phyloP scores from a whole-genome alignment of 2,329 filamentous ascomycete genomes.

The Curvularia lunata region DNA sequence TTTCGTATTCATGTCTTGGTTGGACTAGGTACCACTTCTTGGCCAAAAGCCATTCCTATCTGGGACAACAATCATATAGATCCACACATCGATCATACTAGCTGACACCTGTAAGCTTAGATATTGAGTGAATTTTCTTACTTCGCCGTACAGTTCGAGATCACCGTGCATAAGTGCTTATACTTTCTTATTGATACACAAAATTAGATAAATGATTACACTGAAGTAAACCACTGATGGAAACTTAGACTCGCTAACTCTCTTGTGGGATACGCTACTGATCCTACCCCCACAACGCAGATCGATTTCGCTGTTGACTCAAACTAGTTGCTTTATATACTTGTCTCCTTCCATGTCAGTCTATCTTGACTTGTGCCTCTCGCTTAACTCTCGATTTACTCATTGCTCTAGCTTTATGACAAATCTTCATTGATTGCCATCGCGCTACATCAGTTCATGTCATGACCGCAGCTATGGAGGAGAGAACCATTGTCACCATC shows the following conservation, averaged over 20 bases:
- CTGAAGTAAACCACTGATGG: not conserved
- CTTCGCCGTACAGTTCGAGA: not conserved
- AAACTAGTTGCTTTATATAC: not conserved
- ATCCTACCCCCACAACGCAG: not conserved
- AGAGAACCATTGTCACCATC: not conserved
- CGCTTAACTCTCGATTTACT: not conserved
- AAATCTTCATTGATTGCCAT: slow-evolving; percentile 1
- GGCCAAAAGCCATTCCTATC: not conserved
- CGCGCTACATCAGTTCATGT: not conserved
- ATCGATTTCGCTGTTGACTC: not conserved
- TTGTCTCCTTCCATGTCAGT: not conserved
- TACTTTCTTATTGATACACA: not conserved
- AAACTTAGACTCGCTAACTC: not conserved
- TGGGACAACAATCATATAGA: not conserved
- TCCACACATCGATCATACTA: not conserved
- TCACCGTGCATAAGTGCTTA: not conserved
- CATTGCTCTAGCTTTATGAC: not conserved
- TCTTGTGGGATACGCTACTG: not conserved
- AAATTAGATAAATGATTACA: not conserved
- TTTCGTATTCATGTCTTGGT: not conserved
- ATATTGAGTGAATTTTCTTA: not conserved
- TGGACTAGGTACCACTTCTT: not conserved
- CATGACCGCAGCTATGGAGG: not conserved
- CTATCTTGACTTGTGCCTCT: not conserved
- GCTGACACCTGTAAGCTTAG: not conserved